Evolutionary conservation across 805 yeast species (phyloP).

Genomic region (Cyberlindnera samutprakarnensis): DNA sequence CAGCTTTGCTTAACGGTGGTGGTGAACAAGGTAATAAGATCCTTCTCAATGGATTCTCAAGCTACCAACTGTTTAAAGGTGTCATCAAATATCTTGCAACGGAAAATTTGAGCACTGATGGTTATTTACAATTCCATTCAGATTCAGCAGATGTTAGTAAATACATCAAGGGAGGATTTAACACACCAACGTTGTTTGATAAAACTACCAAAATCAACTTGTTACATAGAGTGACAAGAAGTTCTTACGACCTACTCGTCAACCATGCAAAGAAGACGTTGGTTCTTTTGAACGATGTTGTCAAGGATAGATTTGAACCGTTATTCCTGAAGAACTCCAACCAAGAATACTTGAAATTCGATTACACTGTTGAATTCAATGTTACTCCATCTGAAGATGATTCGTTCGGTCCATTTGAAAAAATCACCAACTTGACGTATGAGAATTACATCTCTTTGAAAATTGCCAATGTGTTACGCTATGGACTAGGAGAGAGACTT

Average conservation of each 20-base stretch:
- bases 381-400: slow-evolving; percentile 34
- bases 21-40: slow-evolving; percentile 69
- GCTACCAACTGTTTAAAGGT: slow-evolving; percentile 91
- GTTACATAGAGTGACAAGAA: slow-evolving; percentile 69
- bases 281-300: slow-evolving; percentile 64
- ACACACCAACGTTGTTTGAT: slow-evolving; percentile 71
- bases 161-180: slow-evolving; percentile 51
- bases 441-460: slow-evolving; percentile 60
- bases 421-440: slow-evolving; percentile 60
- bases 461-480: slow-evolving; percentile 47
- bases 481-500: slow-evolving; percentile 47
- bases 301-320: slow-evolving; percentile 74
- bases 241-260: slow-evolving; percentile 55
- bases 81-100: slow-evolving; percentile 75
- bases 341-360: slow-evolving; percentile 53
- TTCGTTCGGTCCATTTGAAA: slow-evolving; percentile 61
- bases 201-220: slow-evolving; percentile 70
- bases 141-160: slow-evolving; percentile 27
- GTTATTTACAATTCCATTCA: slow-evolving; percentile 63
- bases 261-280: slow-evolving; percentile 65
- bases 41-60: slow-evolving; percentile 79
- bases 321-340: slow-evolving; percentile 61
- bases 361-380: slow-evolving; percentile 42
- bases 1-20: slow-evolving; percentile 79
- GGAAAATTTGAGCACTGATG: slow-evolving; percentile 56